Conservation (phyloP, 2,329 filamentous ascomycete genomes). For the Talaromyces funiculosus region DNA sequence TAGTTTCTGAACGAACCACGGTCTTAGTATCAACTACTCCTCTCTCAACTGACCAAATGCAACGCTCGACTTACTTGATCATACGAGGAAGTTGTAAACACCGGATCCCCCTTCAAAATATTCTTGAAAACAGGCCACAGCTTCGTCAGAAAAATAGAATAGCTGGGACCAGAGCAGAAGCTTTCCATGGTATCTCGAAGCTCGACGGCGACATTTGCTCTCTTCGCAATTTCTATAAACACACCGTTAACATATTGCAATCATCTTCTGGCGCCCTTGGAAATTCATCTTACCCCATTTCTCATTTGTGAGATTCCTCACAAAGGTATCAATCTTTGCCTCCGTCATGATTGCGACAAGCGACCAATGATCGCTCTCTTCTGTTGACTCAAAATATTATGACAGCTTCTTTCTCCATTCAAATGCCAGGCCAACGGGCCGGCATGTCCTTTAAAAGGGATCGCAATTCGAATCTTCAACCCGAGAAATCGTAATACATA, state of each 20-base stretch:
- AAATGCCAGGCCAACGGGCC: conserved; percentile 36
- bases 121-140: conserved; percentile 84
- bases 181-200: conserved; percentile 84
- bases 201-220: conserved; percentile 74
- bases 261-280: neutral
- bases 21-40: neutral
- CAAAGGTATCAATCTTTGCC: conserved; percentile 46
- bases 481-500: conserved; percentile 22
- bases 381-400: conserved; percentile 17
- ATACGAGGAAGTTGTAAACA: conserved; percentile 82
- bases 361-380: conserved; percentile 14
- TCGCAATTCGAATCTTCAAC: conserved; percentile 21
- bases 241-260: neutral
- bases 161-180: conserved; percentile 73
- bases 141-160: conserved; percentile 74
- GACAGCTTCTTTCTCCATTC: conserved; percentile 3
- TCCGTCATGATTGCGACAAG: conserved; percentile 31
- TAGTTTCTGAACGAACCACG: conserved; percentile 60
- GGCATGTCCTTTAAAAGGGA: conserved; percentile 24
- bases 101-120: conserved; percentile 76
- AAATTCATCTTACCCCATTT: conserved; percentile 37
- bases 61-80: conserved; percentile 62
- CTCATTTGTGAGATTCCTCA: conserved; percentile 44
- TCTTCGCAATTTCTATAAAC: conserved; percentile 66
- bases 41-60: neutral